Evolutionary conservation across 441 rosid genomes (phyloP).

Genomic region (Corymbia calophylla): DNA sequence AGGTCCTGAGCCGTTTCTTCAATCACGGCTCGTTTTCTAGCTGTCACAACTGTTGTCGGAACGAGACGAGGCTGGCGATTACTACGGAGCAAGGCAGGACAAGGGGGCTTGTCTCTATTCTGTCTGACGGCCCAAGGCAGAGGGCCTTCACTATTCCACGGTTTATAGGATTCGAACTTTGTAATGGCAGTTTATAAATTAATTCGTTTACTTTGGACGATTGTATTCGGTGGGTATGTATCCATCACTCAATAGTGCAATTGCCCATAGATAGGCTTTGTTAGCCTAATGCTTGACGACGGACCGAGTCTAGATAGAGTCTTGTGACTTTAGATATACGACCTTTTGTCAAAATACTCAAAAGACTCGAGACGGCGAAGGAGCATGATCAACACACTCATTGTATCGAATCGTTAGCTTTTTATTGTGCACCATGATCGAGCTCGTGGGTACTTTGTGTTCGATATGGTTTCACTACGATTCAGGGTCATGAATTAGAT

Average conservation of each 20-base stretch:
- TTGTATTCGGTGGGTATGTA: background rate
- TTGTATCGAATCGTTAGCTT: background rate
- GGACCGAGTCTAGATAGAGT: background rate
- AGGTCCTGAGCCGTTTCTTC: background rate
- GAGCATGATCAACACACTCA: background rate
- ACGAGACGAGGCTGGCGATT: background rate
- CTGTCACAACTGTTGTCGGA: background rate
- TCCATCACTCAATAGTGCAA: background rate
- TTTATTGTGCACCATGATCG: background rate
- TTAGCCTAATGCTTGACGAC: background rate
- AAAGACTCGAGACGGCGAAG: background rate
- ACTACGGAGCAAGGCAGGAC: background rate
- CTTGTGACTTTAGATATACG: background rate
- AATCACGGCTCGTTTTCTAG: background rate
- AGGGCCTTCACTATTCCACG: background rate
- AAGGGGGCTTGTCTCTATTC: background rate
- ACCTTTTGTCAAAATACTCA: background rate
- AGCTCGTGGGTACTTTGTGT: background rate
- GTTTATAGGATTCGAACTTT: background rate
- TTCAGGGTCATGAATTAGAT: background rate
- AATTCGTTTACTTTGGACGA: background rate
- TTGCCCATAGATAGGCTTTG: background rate
- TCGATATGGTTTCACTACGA: background rate
- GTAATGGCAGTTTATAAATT: background rate
- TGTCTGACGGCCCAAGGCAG: background rate